Evolutionary conservation across 495 filamentous ascomycete genomes (phyloP), one percentile per base, ranked within the genome.

Genomic region (Neurospora terricola): DNA sequence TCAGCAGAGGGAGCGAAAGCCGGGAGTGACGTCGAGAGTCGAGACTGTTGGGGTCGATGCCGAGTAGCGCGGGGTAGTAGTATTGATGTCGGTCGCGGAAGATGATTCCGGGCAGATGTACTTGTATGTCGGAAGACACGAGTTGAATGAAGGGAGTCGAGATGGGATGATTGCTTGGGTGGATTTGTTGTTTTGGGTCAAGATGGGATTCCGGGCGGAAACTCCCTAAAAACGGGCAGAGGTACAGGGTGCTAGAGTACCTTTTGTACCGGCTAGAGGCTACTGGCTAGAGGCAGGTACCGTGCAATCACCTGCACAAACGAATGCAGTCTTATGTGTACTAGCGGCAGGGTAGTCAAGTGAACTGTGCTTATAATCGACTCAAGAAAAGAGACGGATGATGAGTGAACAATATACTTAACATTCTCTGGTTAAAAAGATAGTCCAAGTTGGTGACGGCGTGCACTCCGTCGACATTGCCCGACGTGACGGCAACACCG

Each of bases 11-110:
- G 54, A 37, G 34, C n/a, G 72, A 54, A 69, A 34, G 16, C 62
- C 12, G 39, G 72, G 36, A 71, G 66, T 72, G 71, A 70, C 69
- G 70, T 71, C 62, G 66, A 42, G 23, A 66, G 36, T 38, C 21
- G 36, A 70, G 38, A 42, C 16, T 54, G 38, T 34, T 34, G 54
- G 54, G 27, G 54, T 34, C 27, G 27, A 12, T 18, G 27, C 54
- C 27, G 27, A 66, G 54, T 66, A 34, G 23, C 23, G 54, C 54
- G 54, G 54, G 23, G 54, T 62, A 62, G 23, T 27, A 54, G 54
- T 66, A 66, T 66, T 66, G 54, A 34, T 62, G 27, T 62, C 23
- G 54, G 27, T 36, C 27, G 14, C 54, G 54, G 54, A 66, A 66
- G 54, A 66, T 18, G 54, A 66, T 66, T 6, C 27, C 27, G 54